Percentiles rank a stretch among this genome's conserved stretches.
Evolutionary conservation across 1,139 yeast species (phyloP).

Genomic region (Cylindricascospora bacillispora): DNA sequence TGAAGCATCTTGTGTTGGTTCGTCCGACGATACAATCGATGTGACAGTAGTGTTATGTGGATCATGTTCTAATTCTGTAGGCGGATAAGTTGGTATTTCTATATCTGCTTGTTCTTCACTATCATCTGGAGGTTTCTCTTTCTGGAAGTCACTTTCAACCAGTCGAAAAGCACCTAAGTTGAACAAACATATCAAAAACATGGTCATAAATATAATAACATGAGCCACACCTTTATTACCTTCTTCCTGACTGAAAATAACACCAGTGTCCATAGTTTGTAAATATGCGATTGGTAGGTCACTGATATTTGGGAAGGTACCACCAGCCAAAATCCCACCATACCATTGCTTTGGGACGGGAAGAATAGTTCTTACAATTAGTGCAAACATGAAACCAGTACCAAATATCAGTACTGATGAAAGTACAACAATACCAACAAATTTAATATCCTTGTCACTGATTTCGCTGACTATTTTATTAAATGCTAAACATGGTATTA

Average conservation of each 20-base stretch:
- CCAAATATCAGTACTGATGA: conserved; percentile 22
- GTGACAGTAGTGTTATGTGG: neutral
- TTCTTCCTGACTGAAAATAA: conserved; percentile 43
- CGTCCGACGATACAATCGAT: neutral
- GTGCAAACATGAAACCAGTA: conserved; percentile 23
- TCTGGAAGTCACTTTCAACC: conserved; percentile 53
- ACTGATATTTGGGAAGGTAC: conserved; percentile 64
- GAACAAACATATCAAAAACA: conserved; percentile 60
- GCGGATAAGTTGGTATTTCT: too few species aligned
- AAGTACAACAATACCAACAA: conserved; percentile 62
- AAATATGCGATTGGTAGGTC: conserved; percentile 88
- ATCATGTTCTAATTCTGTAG: too few species aligned
- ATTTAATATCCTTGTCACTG: conserved; percentile 59
- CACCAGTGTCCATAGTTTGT: conserved; percentile 63
- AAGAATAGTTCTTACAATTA: conserved; percentile 23
- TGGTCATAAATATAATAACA: conserved; percentile 64
- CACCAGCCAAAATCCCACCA: conserved; percentile 72
- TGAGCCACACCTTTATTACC: conserved; percentile 78
- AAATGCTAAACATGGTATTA: conserved; percentile 73
- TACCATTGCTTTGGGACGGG: conserved; percentile 64
- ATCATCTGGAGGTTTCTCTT: neutral
- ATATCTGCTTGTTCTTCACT: neutral
- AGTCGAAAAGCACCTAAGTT: conserved; percentile 66
- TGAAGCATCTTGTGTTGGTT: neutral
- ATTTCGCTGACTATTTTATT: conserved; percentile 63